Percentiles rank a stretch among this genome's conserved stretches.
phyloP scores from a whole-genome alignment of 164 flowering plant species.

The Hamamelis virginiana region DNA sequence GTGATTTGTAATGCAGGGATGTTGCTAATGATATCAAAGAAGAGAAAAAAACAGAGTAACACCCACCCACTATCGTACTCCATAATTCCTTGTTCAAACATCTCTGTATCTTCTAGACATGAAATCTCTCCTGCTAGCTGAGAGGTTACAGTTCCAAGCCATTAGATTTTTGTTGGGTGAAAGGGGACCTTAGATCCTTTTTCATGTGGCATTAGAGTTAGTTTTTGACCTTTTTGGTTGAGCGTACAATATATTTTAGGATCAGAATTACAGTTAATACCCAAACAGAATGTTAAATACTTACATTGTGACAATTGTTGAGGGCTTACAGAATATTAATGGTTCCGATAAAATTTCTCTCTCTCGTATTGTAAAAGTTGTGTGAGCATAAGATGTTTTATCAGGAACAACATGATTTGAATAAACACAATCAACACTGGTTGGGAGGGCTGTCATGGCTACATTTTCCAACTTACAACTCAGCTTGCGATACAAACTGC shows the following conservation, averaged over 20 bases:
- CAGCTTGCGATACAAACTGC: no score
- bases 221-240: background rate
- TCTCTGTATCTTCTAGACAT: background rate
- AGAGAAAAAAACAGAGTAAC: constrained; percentile 4
- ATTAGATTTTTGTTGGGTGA: background rate
- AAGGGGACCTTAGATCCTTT: background rate
- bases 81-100: background rate
- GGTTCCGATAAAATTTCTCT: no score
- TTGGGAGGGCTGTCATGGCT: no score
- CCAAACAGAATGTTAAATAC: background rate
- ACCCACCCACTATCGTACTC: constrained; percentile 10
- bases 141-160: background rate
- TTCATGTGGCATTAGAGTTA: background rate
- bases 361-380: no score
- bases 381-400: no score
- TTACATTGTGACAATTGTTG: background rate
- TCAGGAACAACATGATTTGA: no score
- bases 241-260: background rate
- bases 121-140: background rate
- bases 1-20: constrained; percentile 16
- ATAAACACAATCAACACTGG: no score
- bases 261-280: background rate
- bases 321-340: no score
- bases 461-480: no score
- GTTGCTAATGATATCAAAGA: constrained; percentile 10